Evolutionary conservation across 768 basidiomycete genomes (phyloP).

Genomic region (Botryobasidium botryosum): DNA sequence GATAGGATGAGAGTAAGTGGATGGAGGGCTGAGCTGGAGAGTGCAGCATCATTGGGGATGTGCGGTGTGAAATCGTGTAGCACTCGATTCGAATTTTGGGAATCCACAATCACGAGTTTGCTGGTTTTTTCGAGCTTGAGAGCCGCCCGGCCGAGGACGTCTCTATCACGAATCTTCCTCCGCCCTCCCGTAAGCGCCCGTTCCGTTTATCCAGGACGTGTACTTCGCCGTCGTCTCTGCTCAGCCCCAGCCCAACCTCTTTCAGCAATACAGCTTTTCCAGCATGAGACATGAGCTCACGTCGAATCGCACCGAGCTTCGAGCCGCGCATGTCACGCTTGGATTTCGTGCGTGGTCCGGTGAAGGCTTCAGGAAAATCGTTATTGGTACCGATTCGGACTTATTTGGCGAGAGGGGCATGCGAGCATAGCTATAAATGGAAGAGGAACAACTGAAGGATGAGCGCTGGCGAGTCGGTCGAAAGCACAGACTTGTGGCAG

Average conservation of each 20-base stretch:
- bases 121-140: constrained; percentile 6
- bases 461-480: constrained; percentile 10
- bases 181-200: not conserved
- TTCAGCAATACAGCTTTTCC: constrained; percentile 8
- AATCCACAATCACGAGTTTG: constrained; percentile 9
- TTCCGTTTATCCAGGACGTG: not conserved
- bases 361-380: constrained; percentile 20
- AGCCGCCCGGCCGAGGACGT: not conserved
- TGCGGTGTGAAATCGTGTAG: constrained; percentile 11
- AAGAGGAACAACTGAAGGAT: constrained; percentile 15
- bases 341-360: constrained; percentile 16
- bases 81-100: not conserved
- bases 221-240: constrained; percentile 3
- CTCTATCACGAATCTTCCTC: not conserved
- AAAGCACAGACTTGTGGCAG: constrained; percentile 18
- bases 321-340: constrained; percentile 19
- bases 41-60: constrained; percentile 6
- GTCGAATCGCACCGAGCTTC: constrained; percentile 23
- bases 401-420: constrained; percentile 19
- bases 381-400: constrained; percentile 21
- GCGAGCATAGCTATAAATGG: constrained; percentile 16
- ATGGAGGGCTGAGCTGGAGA: not conserved
- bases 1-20: constrained; percentile 9
- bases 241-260: constrained; percentile 9
- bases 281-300: constrained; percentile 15